Conservation (phyloP, 208 protist genomes). For the Leishmania tarentolae region DNA sequence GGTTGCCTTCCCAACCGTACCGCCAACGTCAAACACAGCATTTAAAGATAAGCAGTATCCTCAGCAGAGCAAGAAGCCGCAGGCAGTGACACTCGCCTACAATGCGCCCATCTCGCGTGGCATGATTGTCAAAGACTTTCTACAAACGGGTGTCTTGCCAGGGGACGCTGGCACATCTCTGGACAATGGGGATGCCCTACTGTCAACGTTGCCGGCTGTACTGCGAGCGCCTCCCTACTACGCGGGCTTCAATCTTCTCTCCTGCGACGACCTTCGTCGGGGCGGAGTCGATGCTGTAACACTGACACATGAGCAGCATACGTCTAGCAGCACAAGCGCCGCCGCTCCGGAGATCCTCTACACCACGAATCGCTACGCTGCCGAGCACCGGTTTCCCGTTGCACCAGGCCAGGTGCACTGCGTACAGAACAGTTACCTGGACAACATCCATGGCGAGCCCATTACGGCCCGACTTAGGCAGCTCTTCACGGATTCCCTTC, state of each 20-base stretch:
- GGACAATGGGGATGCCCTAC: background rate
- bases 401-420: conserved; percentile 42
- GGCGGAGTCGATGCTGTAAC: background rate
- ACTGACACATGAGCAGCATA: background rate
- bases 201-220: background rate
- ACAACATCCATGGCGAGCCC: conserved; percentile 58
- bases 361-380: conserved; percentile 56
- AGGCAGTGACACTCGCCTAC: conserved; percentile 35
- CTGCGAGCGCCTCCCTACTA: conserved; percentile 42
- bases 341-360: conserved; percentile 27
- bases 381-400: conserved; percentile 24
- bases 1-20: background rate
- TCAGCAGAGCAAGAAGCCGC: background rate
- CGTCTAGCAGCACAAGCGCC: conserved; percentile 4
- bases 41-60: background rate
- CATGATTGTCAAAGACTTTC: conserved; percentile 46
- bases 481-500: conserved; percentile 33
- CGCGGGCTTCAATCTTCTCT: conserved; percentile 64
- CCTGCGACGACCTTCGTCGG: conserved; percentile 27
- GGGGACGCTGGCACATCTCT: background rate
- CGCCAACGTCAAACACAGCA: background rate
- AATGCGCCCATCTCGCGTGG: conserved; percentile 44
- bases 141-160: conserved; percentile 29
- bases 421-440: conserved; percentile 61
- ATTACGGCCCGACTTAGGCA: conserved; percentile 38